phyloP scores from a whole-genome alignment of 331 rosid species.

The Spiraea crenata region DNA sequence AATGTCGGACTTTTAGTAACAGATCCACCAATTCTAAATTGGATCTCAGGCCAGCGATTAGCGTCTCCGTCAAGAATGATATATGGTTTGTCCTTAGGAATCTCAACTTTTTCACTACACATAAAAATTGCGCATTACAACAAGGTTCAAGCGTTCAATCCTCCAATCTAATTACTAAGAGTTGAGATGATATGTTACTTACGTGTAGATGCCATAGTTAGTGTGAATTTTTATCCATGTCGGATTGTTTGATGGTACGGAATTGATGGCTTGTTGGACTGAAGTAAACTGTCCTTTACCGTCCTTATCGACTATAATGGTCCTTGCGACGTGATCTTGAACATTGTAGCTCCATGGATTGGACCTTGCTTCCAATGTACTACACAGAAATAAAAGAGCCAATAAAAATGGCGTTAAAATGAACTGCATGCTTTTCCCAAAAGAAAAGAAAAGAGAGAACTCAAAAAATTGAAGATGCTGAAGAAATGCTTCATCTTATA shows the following conservation, averaged over 20 bases:
- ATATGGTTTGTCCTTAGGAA: conserved; percentile 9
- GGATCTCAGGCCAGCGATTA: background rate
- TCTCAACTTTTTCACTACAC: conserved; percentile 18
- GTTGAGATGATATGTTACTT: background rate
- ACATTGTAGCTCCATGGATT: background rate
- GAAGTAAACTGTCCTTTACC: conserved; percentile 10
- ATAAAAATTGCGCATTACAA: background rate
- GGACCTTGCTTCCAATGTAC: background rate
- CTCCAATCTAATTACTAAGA: no score
- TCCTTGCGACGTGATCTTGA: background rate
- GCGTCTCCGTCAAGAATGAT: conserved; percentile 19
- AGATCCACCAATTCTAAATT: conserved; percentile 16
- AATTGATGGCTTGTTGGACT: conserved; percentile 14
- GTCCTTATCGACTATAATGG: conserved; percentile 8
- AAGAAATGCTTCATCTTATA: background rate
- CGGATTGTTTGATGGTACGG: background rate
- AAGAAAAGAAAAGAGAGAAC: no score
- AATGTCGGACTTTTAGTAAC: conserved; percentile 10
- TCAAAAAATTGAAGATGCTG: no score
- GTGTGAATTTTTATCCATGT: background rate
- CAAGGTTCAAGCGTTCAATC: no score
- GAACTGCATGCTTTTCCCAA: background rate
- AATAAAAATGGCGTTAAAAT: background rate
- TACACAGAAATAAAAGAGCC: background rate
- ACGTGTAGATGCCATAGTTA: background rate